A percentile compares a stretch with the other conserved stretches of the same genome.
phyloP scores from a whole-genome alignment of 352 stramenopile species.

The Phytopythium sindhum region DNA sequence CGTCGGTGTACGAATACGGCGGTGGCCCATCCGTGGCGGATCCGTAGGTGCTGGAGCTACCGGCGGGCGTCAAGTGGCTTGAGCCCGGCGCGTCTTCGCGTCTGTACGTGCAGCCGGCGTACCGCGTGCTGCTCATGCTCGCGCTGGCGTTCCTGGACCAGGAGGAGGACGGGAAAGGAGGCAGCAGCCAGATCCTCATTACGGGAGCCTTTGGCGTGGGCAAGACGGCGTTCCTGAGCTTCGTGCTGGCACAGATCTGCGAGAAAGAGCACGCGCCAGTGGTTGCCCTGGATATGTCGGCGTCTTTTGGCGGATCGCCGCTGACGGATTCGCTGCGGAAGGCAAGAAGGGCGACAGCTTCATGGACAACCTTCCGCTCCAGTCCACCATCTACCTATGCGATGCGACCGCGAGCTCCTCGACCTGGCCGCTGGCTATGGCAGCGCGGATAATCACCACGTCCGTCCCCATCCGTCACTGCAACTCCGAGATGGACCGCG shows the following conservation, averaged over 20 bases:
- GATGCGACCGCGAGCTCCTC: constrained; percentile 10
- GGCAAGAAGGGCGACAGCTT: constrained; percentile 25
- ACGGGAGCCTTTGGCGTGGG: constrained; percentile 33
- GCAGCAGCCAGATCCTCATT: constrained; percentile 21
- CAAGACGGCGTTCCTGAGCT: constrained; percentile 40
- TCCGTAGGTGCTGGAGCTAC: constrained; percentile 6
- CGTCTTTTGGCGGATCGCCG: constrained; percentile 26
- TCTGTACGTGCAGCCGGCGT: constrained; percentile 27
- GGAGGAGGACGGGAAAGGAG: constrained; percentile 4
- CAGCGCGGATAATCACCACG: constrained; percentile 23
- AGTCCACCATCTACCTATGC: constrained; percentile 30
- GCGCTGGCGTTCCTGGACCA: constrained; percentile 25
- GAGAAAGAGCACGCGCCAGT: constrained; percentile 12
- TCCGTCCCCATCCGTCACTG: background rate
- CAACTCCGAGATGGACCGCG: background rate
- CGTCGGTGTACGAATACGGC: background rate
- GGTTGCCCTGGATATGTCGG: constrained; percentile 28
- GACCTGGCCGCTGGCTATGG: constrained; percentile 7
- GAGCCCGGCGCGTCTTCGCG: constrained; percentile 4
- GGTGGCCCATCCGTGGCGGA: constrained; percentile 1
- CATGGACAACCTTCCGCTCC: constrained; percentile 14
- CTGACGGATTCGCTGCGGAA: constrained; percentile 17
- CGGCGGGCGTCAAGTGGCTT: constrained; percentile 2
- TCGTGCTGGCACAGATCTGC: constrained; percentile 22
- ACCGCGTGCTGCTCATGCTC: constrained; percentile 20